These are phyloP conservation scores for Sporothrix curviconia DNA, from an alignment of 2,329 filamentous ascomycete genomes.

Conservation along the genomic window DNA sequence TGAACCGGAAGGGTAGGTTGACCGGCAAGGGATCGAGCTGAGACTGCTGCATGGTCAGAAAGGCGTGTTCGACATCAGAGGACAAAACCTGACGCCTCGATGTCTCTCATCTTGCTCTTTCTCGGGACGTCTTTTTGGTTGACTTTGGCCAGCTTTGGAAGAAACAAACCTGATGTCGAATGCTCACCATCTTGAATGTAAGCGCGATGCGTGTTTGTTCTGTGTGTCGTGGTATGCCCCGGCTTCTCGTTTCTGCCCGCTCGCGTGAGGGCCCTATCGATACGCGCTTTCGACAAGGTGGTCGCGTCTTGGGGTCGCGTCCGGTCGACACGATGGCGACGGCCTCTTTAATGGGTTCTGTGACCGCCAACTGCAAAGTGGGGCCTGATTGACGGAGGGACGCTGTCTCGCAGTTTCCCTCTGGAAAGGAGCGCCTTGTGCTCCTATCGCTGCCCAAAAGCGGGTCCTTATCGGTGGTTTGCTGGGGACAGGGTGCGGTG, in stretches of 20 bases:
- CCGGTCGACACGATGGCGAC: neutral
- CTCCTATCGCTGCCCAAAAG: neutral
- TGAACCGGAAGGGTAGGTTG: constrained; percentile 84
- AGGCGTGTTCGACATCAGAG: too few relatives aligned
- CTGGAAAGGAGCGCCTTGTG: neutral
- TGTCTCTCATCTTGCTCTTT: neutral
- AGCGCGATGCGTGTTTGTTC: neutral
- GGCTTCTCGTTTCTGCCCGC: neutral
- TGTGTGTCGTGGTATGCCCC: neutral
- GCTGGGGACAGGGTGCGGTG: constrained; percentile 12
- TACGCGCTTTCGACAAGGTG: neutral
- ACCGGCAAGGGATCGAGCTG: constrained; percentile 80
- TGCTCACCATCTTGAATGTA: constrained; percentile 1
- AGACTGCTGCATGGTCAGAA: constrained; percentile 56
- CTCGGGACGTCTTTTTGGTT: neutral
- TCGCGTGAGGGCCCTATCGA: constrained; percentile 1
- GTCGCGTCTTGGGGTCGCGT: constrained; percentile 9
- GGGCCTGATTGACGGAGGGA: constrained; percentile 3
- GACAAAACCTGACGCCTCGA: neutral
- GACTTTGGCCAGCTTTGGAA: neutral
- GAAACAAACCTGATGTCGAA: neutral
- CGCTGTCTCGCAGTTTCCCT: neutral
- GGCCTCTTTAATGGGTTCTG: neutral
- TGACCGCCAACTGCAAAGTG: too few relatives aligned
- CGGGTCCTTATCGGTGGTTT: constrained; percentile 12